A percentile compares a stretch with the other conserved stretches of the same genome.
These are phyloP conservation scores for Candida qinlingensis DNA, from an alignment of 805 yeast species.

Conservation along the genomic window DNA sequence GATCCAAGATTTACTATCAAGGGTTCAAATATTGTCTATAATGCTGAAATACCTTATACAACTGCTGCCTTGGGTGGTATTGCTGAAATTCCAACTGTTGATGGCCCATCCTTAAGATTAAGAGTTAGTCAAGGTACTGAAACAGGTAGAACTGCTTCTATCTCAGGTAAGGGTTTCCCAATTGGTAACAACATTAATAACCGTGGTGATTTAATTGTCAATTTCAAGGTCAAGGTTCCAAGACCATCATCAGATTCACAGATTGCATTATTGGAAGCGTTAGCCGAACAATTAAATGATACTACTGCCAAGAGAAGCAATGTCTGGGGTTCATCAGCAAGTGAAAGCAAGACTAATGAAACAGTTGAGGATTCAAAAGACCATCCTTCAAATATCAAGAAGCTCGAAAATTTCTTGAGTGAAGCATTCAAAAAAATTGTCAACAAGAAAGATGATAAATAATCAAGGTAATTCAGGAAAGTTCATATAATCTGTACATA, in stretches of 20 bases:
- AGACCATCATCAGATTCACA: constrained; percentile 81
- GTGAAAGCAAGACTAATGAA: not conserved
- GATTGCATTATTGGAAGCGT: constrained; percentile 83
- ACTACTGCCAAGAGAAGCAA: constrained; percentile 61
- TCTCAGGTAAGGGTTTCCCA: constrained; percentile 89
- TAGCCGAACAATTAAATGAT: constrained; percentile 89
- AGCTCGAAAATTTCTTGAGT: constrained; percentile 48
- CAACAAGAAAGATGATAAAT: constrained; percentile 3
- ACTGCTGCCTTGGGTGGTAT: constrained; percentile 96
- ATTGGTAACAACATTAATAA: constrained; percentile 41
- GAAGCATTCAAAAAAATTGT: constrained; percentile 41
- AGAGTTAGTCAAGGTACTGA: constrained; percentile 85
- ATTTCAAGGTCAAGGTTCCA: constrained; percentile 63
- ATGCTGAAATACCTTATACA: constrained; percentile 77
- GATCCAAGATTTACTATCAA: constrained; percentile 67
- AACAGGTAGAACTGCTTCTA: constrained; percentile 62
- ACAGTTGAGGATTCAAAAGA: not conserved
- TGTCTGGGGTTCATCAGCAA: constrained; percentile 14
- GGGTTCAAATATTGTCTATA: constrained; percentile 60
- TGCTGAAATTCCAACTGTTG: constrained; percentile 84
- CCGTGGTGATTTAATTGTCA: constrained; percentile 79
- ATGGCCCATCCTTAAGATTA: constrained; percentile 68
- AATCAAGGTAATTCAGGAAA: not conserved
- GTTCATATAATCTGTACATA: not conserved
- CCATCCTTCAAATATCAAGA: constrained; percentile 44